Evolutionary conservation across 345 rosid species (phyloP), one percentile per base, ranked within the genome.

Genomic region (Lepidium didymum): DNA sequence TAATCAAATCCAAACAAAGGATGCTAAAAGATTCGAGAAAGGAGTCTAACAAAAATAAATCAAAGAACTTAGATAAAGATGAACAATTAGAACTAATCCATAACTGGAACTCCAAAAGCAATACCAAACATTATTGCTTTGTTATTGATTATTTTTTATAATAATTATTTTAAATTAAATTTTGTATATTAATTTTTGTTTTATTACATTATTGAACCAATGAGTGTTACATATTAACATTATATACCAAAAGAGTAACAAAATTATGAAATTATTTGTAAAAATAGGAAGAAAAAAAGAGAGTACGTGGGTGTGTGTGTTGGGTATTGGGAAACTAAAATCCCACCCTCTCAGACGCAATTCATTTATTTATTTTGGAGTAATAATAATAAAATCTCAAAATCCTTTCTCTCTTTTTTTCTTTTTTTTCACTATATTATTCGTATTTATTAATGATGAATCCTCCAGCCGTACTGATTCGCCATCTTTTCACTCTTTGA

Each of bases 261-360:
- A 16, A 0, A 18, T 44, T 0, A 44, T 27, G 6, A 27, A 27
- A 4, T 0, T 25, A 4, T 27, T 0, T 10, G 15, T 16, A 4
- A 25, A 56, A 62, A 53, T 50, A 6, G 31, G 29, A 53, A 12
- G 51, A 14, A 49, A 23, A 18, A 46, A 23, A 21, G n/a, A 21
- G 11, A 11, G 11, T 50, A 56, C 67, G 69, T 62, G 72, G 75
- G 43, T 76, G 72, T 46, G 76, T 51, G 78, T 75, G 78, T 75
- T 62, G 72, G 64, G 56, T 70, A 75, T 85, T 65, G 96, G 90
- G 87, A 89, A 87, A 81, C 98, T 86, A 78, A 89, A 89, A 82
- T 85, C 89, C 83, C 81, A 72, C 71, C 82, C 70, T 89, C 82
- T 86, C 82, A 68, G 52, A 75, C 79, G 84, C 87, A 80, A 80